A percentile compares a stretch with the other conserved stretches of the same genome.
Conservation (phyloP, 2,329 filamentous ascomycete genomes). For the Chalaropsis thielavioides region DNA sequence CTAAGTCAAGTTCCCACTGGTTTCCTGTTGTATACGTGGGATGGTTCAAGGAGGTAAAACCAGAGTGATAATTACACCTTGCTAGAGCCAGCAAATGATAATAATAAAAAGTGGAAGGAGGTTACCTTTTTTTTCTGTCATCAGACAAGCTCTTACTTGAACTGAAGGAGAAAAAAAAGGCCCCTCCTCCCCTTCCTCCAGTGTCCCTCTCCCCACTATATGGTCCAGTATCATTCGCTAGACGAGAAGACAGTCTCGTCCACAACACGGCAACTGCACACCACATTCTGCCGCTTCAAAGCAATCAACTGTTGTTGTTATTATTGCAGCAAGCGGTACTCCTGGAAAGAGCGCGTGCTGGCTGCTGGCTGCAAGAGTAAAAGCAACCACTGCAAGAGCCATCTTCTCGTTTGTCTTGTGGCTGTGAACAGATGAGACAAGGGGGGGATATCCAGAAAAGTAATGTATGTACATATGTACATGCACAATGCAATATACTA, state of each 20-base stretch:
- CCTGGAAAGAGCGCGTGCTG: neutral
- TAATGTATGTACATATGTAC: neutral
- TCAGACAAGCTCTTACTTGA: no score
- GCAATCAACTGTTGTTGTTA: neutral
- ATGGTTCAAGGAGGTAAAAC: no score
- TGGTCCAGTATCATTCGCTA: no score
- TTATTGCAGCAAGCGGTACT: neutral
- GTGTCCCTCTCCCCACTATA: no score
- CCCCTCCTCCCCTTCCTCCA: no score
- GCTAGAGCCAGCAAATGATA: no score
- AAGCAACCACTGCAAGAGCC: neutral
- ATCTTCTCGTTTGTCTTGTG: neutral
- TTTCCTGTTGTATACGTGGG: neutral
- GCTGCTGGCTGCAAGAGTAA: neutral
- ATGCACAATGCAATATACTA: neutral
- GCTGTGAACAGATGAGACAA: slow-evolving; percentile 5
- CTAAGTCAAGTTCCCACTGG: neutral
- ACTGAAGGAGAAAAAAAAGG: no score
- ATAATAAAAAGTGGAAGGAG: no score
- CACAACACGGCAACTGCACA: no score
- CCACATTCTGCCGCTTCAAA: neutral
- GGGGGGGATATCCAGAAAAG: neutral
- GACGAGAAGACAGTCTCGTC: no score
- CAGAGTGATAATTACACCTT: no score
- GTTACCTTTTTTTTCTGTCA: no score